A percentile compares a stretch with the other conserved stretches of the same genome.
Conservation (phyloP, 139 green algal species). For the Auxenochlorella pyrenoidosa region DNA sequence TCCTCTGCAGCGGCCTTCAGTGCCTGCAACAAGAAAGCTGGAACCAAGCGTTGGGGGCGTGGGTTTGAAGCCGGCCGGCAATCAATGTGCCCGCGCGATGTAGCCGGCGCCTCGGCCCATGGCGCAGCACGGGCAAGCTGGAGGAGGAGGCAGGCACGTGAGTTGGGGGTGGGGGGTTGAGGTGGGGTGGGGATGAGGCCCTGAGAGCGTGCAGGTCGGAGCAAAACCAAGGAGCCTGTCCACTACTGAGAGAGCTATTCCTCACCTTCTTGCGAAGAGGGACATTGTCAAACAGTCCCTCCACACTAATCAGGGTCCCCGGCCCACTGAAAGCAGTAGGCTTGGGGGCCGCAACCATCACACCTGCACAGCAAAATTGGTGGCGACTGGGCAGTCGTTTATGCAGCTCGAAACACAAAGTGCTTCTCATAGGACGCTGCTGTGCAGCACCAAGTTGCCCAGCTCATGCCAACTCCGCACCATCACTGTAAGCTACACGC, state of each 20-base stretch:
- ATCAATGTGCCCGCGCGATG: too few relatives aligned
- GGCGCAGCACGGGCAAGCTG: too few relatives aligned
- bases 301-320: constrained; percentile 92
- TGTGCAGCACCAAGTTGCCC: too few relatives aligned
- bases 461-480: background rate
- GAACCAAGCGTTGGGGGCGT: background rate
- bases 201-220: too few relatives aligned
- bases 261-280: constrained; percentile 70
- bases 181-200: too few relatives aligned
- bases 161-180: too few relatives aligned
- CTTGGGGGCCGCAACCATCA: constrained; percentile 70
- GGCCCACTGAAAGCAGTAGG: constrained; percentile 75
- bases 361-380: constrained; percentile 15
- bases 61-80: background rate
- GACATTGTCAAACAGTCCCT: constrained; percentile 98
- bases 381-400: background rate
- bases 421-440: too few relatives aligned
- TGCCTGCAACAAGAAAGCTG: constrained; percentile 52
- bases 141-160: too few relatives aligned
- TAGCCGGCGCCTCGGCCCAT: too few relatives aligned
- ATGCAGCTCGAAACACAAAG: too few relatives aligned
- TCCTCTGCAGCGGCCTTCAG: constrained; percentile 83
- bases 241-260: too few relatives aligned
- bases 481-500: constrained; percentile 65
- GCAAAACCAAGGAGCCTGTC: too few relatives aligned